Conservation (phyloP, 2,329 filamentous ascomycete genomes). For the Biscogniauxia mediterranea region DNA sequence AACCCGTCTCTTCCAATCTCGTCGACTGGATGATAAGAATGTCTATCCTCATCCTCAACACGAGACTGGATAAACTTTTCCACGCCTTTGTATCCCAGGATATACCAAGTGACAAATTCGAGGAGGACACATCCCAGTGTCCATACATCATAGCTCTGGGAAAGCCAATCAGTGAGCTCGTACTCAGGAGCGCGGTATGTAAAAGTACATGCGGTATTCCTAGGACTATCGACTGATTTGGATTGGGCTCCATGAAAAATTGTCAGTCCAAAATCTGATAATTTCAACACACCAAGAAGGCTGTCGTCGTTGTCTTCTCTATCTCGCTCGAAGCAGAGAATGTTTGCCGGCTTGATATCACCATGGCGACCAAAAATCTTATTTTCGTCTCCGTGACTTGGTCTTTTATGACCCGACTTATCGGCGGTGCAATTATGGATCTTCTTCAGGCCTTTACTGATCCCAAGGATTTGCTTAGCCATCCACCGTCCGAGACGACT, state of each 20-base stretch:
- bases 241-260: conserved; percentile 10
- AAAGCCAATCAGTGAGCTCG: conserved; percentile 5
- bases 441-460: conserved; percentile 11
- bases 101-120: conserved; percentile 16
- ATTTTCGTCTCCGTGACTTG: conserved; percentile 2
- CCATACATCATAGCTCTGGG: conserved; percentile 16
- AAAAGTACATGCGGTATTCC: conserved; percentile 2
- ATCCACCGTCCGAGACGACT: conserved; percentile 8
- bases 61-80: conserved; percentile 1
- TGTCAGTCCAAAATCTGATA: conserved; percentile 15
- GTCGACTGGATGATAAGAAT: background rate
- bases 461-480: conserved; percentile 12
- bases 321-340: conserved; percentile 8
- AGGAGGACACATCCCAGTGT: conserved; percentile 14
- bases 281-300: conserved; percentile 7
- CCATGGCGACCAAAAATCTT: conserved; percentile 10
- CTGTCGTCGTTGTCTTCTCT: background rate
- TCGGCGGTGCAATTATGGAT: conserved; percentile 11
- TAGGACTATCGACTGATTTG: conserved; percentile 5
- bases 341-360: conserved; percentile 12
- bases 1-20: background rate
- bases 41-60: background rate
- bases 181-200: conserved; percentile 13
- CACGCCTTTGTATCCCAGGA: conserved; percentile 2
- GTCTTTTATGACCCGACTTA: conserved; percentile 1